Evolutionary conservation across 2,329 filamentous ascomycete species (phyloP).

Genomic region (Ceratocystis alfenasii): DNA sequence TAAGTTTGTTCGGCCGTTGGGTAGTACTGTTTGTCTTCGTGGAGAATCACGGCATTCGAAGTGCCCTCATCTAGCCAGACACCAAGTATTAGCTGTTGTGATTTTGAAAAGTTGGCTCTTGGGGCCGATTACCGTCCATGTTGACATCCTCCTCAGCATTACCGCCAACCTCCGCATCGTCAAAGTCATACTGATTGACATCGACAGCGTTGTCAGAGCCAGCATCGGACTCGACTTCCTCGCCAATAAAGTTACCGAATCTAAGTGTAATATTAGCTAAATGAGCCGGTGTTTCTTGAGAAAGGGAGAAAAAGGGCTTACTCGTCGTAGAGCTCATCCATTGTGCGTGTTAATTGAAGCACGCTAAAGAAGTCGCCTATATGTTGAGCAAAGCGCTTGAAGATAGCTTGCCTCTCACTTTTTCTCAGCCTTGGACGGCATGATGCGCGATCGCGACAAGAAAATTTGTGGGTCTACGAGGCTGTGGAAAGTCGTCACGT

Average conservation of each 20-base stretch:
- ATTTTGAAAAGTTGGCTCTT: background rate
- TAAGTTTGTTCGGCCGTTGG: slow-evolving; percentile 96
- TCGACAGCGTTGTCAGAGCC: slow-evolving; percentile 68
- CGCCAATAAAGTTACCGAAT: slow-evolving; percentile 97
- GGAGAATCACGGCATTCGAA: slow-evolving; percentile 91
- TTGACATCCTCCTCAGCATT: slow-evolving; percentile 83
- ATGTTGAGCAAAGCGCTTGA: background rate
- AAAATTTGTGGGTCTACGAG: slow-evolving; percentile 22
- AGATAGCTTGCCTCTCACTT: background rate
- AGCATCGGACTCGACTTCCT: slow-evolving; percentile 72
- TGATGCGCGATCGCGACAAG: slow-evolving; percentile 22
- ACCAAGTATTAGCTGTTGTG: slow-evolving; percentile 8
- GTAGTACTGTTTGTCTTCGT: slow-evolving; percentile 99
- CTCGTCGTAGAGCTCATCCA: slow-evolving; percentile 98
- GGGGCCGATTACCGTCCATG: slow-evolving; percentile 53
- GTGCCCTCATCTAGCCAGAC: slow-evolving; percentile 50
- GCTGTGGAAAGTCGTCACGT: slow-evolving; percentile 18
- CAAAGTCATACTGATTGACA: slow-evolving; percentile 68
- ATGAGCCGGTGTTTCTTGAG: background rate
- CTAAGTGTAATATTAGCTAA: slow-evolving; percentile 34
- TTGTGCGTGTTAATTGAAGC: slow-evolving; percentile 31
- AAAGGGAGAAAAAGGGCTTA: slow-evolving; percentile 32
- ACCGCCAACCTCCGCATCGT: slow-evolving; percentile 50
- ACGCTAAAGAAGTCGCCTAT: background rate
- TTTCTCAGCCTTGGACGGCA: slow-evolving; percentile 20